Evolutionary conservation across 1,284 basidiomycete genomes (phyloP).

Genomic region (Stygiomarasmius scandens): DNA sequence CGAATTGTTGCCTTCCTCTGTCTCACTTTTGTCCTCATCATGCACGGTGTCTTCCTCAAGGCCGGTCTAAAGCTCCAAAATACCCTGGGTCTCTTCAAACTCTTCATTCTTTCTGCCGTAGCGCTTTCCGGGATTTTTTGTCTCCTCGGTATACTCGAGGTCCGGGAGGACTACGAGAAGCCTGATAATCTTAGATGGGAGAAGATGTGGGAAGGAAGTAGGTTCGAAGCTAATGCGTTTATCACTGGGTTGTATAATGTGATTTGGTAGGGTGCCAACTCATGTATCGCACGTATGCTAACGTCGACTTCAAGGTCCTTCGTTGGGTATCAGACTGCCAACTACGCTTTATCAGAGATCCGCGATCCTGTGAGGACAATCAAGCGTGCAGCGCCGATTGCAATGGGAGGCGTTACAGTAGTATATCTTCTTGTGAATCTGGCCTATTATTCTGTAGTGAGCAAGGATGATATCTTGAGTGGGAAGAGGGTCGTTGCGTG

Average conservation of each 20-base stretch:
- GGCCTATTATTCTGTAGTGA: slow-evolving; percentile 71
- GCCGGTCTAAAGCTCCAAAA: slow-evolving; percentile 71
- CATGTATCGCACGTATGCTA: too few species aligned
- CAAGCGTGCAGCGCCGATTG: slow-evolving; percentile 65
- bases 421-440: slow-evolving; percentile 67
- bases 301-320: slow-evolving; percentile 54
- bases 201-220: slow-evolving; percentile 58
- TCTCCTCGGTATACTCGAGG: slow-evolving; percentile 47
- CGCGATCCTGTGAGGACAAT: slow-evolving; percentile 68
- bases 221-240: slow-evolving; percentile 52
- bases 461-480: slow-evolving; percentile 63
- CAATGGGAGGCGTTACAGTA: slow-evolving; percentile 54
- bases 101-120: slow-evolving; percentile 59
- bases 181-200: slow-evolving; percentile 57
- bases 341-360: slow-evolving; percentile 72
- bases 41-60: slow-evolving; percentile 59
- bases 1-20: slow-evolving; percentile 57
- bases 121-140: slow-evolving; percentile 63
- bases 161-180: slow-evolving; percentile 43
- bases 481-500: slow-evolving; percentile 66
- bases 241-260: slow-evolving; percentile 67
- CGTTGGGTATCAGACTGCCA: slow-evolving; percentile 70
- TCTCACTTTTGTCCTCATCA: slow-evolving; percentile 55
- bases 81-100: slow-evolving; percentile 63
- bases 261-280: slow-evolving; percentile 56